A percentile compares a stretch with the other conserved stretches of the same genome.
Conservation (phyloP, 2,329 filamentous ascomycete genomes). For the Aspergillus carbonarius region DNA sequence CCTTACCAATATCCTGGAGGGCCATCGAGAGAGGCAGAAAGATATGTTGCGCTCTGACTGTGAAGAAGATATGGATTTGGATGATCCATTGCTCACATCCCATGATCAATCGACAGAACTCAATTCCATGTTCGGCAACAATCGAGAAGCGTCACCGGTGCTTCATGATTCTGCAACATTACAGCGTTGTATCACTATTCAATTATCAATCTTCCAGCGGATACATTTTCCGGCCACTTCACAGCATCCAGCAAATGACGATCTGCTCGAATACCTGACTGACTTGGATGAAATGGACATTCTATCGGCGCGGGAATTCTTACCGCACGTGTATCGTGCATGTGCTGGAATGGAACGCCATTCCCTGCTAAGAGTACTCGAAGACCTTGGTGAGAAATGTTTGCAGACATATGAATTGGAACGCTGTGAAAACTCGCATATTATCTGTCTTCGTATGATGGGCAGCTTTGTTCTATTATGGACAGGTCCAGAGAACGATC, state of each 20-base stretch:
- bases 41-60: constrained; percentile 7
- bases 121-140: constrained; percentile 27
- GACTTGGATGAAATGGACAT: constrained; percentile 39
- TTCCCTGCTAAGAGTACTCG: constrained; percentile 47
- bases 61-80: constrained; percentile 45
- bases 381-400: constrained; percentile 49
- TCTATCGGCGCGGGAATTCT: constrained; percentile 33
- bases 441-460: constrained; percentile 67
- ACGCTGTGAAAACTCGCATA: constrained; percentile 71
- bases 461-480: constrained; percentile 63
- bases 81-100: constrained; percentile 36
- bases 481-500: constrained; percentile 55
- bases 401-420: constrained; percentile 61
- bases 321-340: constrained; percentile 31
- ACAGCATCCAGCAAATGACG: background rate
- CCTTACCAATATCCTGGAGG: constrained; percentile 34
- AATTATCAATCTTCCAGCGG: constrained; percentile 33
- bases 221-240: constrained; percentile 7
- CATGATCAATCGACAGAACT: constrained; percentile 23
- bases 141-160: constrained; percentile 33
- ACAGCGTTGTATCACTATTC: constrained; percentile 37
- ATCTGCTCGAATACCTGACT: constrained; percentile 38
- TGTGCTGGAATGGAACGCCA: constrained; percentile 30
- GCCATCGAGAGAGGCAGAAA: constrained; percentile 24
- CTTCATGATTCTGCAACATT: constrained; percentile 36